Conservation (phyloP, 2,329 filamentous ascomycete species). For the Tolypocladium nubicola region DNA sequence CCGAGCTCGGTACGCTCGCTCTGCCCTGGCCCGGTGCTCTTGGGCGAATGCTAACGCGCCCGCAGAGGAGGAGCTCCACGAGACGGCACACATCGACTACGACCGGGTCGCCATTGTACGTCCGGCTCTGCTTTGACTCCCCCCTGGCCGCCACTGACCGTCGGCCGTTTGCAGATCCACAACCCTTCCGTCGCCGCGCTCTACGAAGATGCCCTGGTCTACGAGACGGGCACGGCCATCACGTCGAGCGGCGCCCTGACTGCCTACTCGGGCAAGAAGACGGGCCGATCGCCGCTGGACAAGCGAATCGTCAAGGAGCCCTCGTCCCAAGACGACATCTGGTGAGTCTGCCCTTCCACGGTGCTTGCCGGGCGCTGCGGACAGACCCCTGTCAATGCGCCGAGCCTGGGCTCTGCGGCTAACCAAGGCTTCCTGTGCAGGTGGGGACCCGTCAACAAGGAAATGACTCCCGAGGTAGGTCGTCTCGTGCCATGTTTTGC, state of each 20-base stretch:
- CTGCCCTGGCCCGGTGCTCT: neutral
- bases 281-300: constrained; percentile 89
- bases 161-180: constrained; percentile 44
- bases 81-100: constrained; percentile 98
- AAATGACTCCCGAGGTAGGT: constrained; percentile 88
- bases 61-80: constrained; percentile 83
- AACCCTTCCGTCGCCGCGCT: constrained; percentile 93
- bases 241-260: constrained; percentile 90
- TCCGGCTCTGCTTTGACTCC: neutral
- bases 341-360: constrained; percentile 36
- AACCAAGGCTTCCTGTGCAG: constrained; percentile 20
- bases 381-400: neutral
- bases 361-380: neutral
- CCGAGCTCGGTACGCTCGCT: constrained; percentile 60
- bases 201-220: constrained; percentile 94
- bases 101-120: constrained; percentile 94
- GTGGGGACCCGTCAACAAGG: constrained; percentile 99
- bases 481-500: neutral
- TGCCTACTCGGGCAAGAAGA: constrained; percentile 97
- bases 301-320: constrained; percentile 95
- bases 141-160: neutral
- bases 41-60: constrained; percentile 10
- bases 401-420: constrained; percentile 11
- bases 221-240: constrained; percentile 96
- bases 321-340: constrained; percentile 81